Evolutionary conservation across 2,329 filamentous ascomycete species (phyloP), one percentile per base, ranked within the genome.

Genomic region (Aspergillus vadensis): DNA sequence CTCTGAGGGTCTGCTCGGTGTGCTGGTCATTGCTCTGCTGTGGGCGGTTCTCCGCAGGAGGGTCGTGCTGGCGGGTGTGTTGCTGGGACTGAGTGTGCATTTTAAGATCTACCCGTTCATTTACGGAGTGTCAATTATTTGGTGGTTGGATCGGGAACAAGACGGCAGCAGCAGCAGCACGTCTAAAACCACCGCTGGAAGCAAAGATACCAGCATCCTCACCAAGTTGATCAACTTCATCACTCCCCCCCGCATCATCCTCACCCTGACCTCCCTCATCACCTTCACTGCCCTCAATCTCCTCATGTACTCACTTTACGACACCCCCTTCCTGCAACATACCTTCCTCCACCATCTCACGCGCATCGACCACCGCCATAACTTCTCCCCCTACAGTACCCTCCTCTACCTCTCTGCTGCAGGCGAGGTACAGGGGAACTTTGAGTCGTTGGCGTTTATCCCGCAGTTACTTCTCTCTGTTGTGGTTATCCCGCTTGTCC

Each of bases 51-150:
- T 92, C 64, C 81, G 84, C 55, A 82, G 82, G 54, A 81, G 81
- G n/a, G 79, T 90, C 17, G 70, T 77, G 1, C 73, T 96, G 8
- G 90, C 92, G 0, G 94, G 91, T 0, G 65, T 88, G 2, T 75
- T 98, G 30, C 81, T 99, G 2, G 95, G 95, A 0, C 78, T 97
- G 27, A 87, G 87, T 1, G 93, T 98, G 25, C 95, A 99, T 78
- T 96, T 99, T 79, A 99, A 99, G 82, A 98, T 99, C 63, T 99
- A 99, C 71, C 95, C 95, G 0, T 97, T 98, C 76, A 91, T 99
- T 62, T 99, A 99, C 76, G 94, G 91, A 2, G 86, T 88, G 2
- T 78, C 77, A 10, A 74, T 79, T 43, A 55, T 81, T 12, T 80
- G 79, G 79, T 77, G 75, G 69, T 63, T 81, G 57, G 67, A 75